Conservation (phyloP, 1,284 basidiomycete genomes). For the Leccinum solheimii region DNA sequence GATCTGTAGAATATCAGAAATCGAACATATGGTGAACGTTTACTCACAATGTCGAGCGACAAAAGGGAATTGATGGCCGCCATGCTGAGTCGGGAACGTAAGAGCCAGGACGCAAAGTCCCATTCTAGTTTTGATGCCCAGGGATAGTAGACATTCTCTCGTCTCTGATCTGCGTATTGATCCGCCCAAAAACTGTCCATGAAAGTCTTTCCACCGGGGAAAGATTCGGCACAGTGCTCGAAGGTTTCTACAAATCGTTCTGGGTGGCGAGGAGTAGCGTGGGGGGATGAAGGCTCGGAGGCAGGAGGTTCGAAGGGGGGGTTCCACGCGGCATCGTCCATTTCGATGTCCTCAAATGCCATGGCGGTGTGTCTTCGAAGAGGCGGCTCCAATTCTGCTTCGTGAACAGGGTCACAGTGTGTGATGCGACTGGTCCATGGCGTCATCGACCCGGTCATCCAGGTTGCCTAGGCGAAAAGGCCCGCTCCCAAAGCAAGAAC, state of each 20-base stretch:
- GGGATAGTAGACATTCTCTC: neutral
- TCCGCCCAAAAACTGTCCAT: conserved; percentile 1
- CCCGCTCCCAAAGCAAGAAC: neutral
- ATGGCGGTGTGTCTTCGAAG: no score
- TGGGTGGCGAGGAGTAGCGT: neutral
- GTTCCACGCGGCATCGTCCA: neutral
- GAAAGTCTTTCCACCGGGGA: neutral
- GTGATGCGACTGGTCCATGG: no score
- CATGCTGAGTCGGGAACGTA: neutral
- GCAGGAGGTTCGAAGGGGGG: neutral
- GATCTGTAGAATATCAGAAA: neutral
- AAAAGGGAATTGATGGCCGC: neutral
- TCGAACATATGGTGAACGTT: neutral
- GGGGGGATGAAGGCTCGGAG: neutral
- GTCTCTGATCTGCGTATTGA: neutral
- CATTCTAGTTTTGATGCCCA: neutral
- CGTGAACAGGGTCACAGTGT: no score
- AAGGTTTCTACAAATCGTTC: neutral
- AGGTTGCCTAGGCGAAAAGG: no score
- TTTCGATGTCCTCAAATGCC: neutral
- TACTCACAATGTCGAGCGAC: neutral
- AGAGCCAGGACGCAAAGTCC: neutral
- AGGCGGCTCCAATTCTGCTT: no score
- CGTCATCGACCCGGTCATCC: no score
- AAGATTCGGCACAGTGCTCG: neutral